Base-by-base conservation (phyloP, 768 basidiomycete species). In the Calocybe indica region DNA sequence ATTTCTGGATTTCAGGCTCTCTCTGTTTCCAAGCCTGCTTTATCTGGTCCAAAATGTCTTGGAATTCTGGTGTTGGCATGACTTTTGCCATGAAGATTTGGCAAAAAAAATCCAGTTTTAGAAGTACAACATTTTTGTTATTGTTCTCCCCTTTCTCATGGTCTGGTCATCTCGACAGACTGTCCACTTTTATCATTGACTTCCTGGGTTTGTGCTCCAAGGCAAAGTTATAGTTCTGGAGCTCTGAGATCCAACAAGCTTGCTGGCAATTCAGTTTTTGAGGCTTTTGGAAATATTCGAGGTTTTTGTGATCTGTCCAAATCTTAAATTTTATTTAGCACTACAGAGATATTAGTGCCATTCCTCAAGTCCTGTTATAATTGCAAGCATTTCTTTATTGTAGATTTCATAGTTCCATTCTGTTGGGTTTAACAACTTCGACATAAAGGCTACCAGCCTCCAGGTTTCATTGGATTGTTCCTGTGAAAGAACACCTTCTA, bases 321-420 rank as follows among this genome's bases (percentile, higher is more conserved):
- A 0, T 48, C 41, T 46, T 46, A 33, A 53, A 37, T 1, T 8
- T 12, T 35, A 35, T 22, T 31, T 11, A 5, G 45, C 48, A 0
- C 59, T 44, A 0, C 39, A 37, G 13, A 46, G 41, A 35, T 41
- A n/a, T 41, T 57, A 52, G 11, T 55, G 29, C 63, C 62, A 64
- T 28, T 58, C 52, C 0, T 50, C 12, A 1, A 74, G 51, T 0
- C 63, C 62, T 31, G 58, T 30, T 12, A 79, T 62, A 29, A 79
- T 73, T 0, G 75, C 73, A 2, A 78, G 62, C 0, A 80, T 46
- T 56, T 82, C 78, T 48, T 67, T 67, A 53, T 81, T 64, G 45
- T 72, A 60, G 32, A 66, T 64, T n/a, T 71, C 61, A 53, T 79
- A 79, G 52, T 79, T 78, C 2, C 58, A 43, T 55, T 79, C 71